These are phyloP conservation scores for Neurospora sp. DNA, from an alignment of 495 filamentous ascomycete species.

Conservation along the genomic window DNA sequence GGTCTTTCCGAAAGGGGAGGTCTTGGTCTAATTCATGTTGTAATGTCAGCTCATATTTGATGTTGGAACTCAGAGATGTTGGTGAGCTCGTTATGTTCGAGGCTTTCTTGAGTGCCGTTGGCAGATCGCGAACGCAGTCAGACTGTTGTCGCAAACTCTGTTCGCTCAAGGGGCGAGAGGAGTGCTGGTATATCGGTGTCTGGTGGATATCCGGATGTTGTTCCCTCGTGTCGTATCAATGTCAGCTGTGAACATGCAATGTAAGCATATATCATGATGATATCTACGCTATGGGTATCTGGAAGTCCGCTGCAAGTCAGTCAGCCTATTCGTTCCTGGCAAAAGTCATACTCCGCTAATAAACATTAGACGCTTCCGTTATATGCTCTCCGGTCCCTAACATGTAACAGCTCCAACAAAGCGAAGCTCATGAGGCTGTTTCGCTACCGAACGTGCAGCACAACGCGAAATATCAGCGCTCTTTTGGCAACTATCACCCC, in stretches of 20 bases:
- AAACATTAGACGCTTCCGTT: not conserved
- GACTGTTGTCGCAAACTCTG: too few species aligned
- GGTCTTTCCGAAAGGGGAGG: not conserved
- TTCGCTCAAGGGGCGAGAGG: too few species aligned
- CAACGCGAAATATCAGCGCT: not conserved
- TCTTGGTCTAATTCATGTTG: too few species aligned
- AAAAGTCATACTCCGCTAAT: not conserved
- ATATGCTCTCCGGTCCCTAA: not conserved
- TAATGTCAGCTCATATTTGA: not conserved
- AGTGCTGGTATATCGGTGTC: too few species aligned
- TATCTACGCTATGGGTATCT: not conserved
- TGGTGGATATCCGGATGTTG: too few species aligned
- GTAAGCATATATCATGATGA: not conserved
- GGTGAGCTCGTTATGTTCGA: not conserved
- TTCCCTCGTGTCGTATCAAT: too few species aligned
- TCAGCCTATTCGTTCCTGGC: not conserved
- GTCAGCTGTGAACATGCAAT: not conserved
- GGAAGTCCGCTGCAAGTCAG: not conserved
- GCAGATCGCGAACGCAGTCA: not conserved
- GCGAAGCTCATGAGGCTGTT: not conserved
- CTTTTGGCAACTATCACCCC: not conserved
- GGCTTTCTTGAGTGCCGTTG: not conserved
- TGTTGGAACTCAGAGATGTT: not conserved
- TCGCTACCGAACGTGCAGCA: not conserved
- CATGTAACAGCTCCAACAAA: not conserved